Evolutionary conservation across 495 filamentous ascomycete species (phyloP).

Genomic region (Tetracladium setigerum): DNA sequence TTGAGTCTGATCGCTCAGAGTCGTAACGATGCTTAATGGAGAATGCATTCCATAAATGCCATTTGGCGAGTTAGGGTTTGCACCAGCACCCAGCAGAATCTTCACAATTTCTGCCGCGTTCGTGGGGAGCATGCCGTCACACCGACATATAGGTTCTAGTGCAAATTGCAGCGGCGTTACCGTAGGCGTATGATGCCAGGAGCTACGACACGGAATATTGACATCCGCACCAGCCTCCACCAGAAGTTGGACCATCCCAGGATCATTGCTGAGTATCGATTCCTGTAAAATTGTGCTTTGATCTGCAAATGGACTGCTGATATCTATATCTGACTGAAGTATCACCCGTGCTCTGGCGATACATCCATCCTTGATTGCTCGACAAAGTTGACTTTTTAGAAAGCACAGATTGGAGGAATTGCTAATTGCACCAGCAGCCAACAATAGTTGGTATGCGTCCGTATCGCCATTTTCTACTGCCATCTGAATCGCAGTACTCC

Average conservation of each 20-base stretch:
- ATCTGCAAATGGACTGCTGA: background rate
- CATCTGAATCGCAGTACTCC: background rate
- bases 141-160: too few relatives aligned
- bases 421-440: slow-evolving; percentile 6
- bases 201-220: background rate
- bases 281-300: background rate
- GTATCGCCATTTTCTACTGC: background rate
- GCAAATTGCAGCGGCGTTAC: too few relatives aligned
- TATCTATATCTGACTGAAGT: background rate
- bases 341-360: background rate
- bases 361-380: too few relatives aligned
- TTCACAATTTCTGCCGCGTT: too few relatives aligned
- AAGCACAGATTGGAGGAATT: background rate
- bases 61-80: slow-evolving; percentile 1
- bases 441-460: slow-evolving; percentile 4
- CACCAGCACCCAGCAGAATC: slow-evolving; percentile 10
- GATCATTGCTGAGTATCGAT: background rate
- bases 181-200: background rate
- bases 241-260: slow-evolving; percentile 6
- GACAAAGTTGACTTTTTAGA: too few relatives aligned
- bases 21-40: background rate
- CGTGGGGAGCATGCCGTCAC: background rate
- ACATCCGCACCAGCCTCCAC: slow-evolving; percentile 7
- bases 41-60: background rate
- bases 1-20: background rate